Conservation (phyloP, 83 land plant genomes). For the Larix sibirica region DNA sequence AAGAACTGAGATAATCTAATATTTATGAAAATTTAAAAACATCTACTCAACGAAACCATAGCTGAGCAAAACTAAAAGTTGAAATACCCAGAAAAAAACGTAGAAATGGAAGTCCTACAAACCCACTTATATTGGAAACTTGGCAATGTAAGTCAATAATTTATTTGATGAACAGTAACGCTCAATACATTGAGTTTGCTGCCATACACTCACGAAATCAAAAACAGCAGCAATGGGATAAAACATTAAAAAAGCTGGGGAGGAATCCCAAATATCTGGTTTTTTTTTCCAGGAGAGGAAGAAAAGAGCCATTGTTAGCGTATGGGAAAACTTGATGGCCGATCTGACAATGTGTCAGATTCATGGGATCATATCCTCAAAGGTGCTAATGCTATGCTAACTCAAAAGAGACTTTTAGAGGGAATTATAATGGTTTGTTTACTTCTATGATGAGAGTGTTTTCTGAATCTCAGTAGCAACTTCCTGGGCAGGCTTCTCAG, state of each 20-base stretch:
- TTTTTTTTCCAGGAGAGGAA: conserved; percentile 2
- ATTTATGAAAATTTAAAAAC: background rate
- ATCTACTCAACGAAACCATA: background rate
- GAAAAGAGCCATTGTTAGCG: background rate
- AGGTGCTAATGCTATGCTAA: background rate
- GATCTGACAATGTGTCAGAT: conserved; percentile 19
- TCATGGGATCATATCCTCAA: background rate
- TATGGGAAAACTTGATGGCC: conserved; percentile 8
- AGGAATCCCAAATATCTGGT: conserved; percentile 9
- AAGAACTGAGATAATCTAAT: background rate
- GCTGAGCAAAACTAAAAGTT: background rate
- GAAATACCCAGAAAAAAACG: background rate
- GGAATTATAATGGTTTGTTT: background rate
- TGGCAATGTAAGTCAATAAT: background rate
- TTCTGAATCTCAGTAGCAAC: conserved; percentile 65
- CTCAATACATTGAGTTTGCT: conserved; percentile 1
- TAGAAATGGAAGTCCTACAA: background rate
- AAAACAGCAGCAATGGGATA: background rate
- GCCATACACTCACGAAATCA: background rate
- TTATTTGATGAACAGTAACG: conserved; percentile 6
- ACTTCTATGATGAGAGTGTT: conserved; percentile 27
- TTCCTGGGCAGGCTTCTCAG: conserved; percentile 69
- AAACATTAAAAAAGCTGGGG: background rate
- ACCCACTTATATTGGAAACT: background rate
- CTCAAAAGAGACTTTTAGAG: background rate